These are phyloP conservation scores for Lactifluus piperatus DNA, from an alignment of 768 basidiomycete genomes.

Conservation along the genomic window DNA sequence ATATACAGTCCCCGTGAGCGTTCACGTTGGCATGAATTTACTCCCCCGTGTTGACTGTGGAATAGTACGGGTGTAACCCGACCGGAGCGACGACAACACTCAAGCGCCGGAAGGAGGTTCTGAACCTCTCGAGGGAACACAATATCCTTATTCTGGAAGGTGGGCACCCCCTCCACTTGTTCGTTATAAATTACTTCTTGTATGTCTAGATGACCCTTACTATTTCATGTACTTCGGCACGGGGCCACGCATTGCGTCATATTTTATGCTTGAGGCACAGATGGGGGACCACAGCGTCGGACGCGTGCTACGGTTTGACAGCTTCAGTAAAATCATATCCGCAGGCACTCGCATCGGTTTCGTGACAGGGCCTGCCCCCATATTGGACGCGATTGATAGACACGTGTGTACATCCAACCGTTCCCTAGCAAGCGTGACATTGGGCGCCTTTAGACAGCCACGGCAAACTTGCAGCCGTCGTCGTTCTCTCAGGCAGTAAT, in stretches of 20 bases:
- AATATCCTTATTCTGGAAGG: slow-evolving; percentile 84
- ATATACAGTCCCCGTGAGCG: slow-evolving; percentile 65
- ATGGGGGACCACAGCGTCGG: slow-evolving; percentile 48
- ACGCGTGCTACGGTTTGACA: slow-evolving; percentile 82
- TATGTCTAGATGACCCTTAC: slow-evolving; percentile 63
- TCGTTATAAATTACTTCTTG: neutral
- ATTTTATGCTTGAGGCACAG: slow-evolving; percentile 71
- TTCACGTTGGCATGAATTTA: slow-evolving; percentile 5
- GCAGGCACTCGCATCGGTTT: slow-evolving; percentile 78
- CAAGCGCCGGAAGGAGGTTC: slow-evolving; percentile 60
- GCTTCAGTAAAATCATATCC: slow-evolving; percentile 75
- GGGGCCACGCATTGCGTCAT: slow-evolving; percentile 57
- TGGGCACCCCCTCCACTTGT: slow-evolving; percentile 22
- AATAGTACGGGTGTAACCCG: slow-evolving; percentile 78
- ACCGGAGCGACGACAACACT: slow-evolving; percentile 70
- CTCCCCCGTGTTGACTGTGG: neutral
- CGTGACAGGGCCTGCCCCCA: slow-evolving; percentile 58
- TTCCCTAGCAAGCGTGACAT: neutral
- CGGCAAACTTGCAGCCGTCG: slow-evolving; percentile 58
- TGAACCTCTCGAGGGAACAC: slow-evolving; percentile 62
- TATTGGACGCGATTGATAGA: slow-evolving; percentile 62
- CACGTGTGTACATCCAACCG: slow-evolving; percentile 39
- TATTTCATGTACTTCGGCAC: slow-evolving; percentile 70
- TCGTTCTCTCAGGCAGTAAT: slow-evolving; percentile 57
- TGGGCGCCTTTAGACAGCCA: slow-evolving; percentile 42